These are phyloP conservation scores for Penicillium silybi DNA, from an alignment of 495 filamentous ascomycete species.

Conservation along the genomic window DNA sequence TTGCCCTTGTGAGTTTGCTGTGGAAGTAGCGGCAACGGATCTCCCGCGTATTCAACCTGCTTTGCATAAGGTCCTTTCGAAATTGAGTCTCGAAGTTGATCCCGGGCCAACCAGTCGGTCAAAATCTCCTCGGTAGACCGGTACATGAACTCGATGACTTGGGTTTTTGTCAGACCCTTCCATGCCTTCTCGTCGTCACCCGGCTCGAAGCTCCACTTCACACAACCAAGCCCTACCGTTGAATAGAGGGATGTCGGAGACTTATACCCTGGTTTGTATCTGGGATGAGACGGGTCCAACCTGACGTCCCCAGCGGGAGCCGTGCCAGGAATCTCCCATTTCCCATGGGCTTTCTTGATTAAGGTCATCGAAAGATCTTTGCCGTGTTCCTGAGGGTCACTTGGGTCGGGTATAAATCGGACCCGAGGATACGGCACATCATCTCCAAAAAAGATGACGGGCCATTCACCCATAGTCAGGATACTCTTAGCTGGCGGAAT, in stretches of 20 bases:
- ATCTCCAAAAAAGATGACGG: neutral
- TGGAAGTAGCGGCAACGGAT: neutral
- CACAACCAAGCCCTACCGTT: slow-evolving; percentile 6
- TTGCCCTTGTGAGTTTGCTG: neutral
- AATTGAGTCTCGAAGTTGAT: neutral
- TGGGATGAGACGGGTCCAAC: neutral
- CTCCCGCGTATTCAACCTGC: neutral
- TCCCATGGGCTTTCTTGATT: neutral
- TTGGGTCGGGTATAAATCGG: neutral
- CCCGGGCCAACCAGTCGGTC: neutral
- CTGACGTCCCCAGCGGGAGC: neutral
- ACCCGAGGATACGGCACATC: neutral
- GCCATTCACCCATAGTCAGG: neutral
- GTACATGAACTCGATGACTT: slow-evolving; percentile 18
- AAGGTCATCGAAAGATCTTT: neutral
- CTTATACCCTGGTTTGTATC: neutral
- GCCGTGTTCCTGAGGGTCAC: neutral
- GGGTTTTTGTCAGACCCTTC: slow-evolving; percentile 1
- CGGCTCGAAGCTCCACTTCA: slow-evolving; percentile 27
- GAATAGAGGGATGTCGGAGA: slow-evolving; percentile 3
- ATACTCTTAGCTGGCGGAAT: neutral
- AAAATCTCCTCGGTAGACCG: slow-evolving; percentile 5
- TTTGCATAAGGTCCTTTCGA: neutral
- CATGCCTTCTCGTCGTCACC: slow-evolving; percentile 6
- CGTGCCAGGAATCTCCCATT: neutral